A percentile compares a stretch with the other conserved stretches of the same genome.
phyloP scores from a whole-genome alignment of 129 eudicot species.

The Escallonia herrerae region DNA sequence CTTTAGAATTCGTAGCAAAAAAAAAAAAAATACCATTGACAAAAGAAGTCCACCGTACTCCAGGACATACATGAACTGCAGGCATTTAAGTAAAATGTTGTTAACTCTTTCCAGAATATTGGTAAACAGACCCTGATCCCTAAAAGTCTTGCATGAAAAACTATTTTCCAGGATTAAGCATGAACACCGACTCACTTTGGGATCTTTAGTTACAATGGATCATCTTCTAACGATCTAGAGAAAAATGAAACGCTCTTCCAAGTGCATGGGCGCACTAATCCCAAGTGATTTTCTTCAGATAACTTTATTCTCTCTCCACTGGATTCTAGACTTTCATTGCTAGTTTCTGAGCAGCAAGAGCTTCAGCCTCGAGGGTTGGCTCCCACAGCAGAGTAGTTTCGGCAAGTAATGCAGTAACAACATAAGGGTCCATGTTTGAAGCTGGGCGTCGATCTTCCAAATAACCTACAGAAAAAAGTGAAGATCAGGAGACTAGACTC shows the following conservation, averaged over 20 bases:
- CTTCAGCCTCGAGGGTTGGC: conserved; percentile 95
- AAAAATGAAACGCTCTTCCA: conserved; percentile 12
- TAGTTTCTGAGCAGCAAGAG: conserved; percentile 97
- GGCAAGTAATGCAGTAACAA: conserved; percentile 83
- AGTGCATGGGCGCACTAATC: background rate
- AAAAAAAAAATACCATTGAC: too few species aligned
- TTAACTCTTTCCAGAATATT: background rate
- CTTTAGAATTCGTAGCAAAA: too few species aligned
- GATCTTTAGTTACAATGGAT: conserved; percentile 52
- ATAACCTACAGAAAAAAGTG: conserved; percentile 47
- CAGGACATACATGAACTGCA: background rate
- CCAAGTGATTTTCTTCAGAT: conserved; percentile 8
- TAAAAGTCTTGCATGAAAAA: conserved; percentile 9
- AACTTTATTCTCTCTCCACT: background rate
- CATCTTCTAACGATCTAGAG: conserved; percentile 23
- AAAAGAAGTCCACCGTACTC: too few species aligned
- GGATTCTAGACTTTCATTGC: conserved; percentile 55
- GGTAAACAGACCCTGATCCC: background rate
- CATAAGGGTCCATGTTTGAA: conserved; percentile 99
- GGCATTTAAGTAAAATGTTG: background rate
- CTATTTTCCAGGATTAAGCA: conserved; percentile 2
- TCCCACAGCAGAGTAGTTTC: conserved; percentile 95
- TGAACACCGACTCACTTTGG: conserved; percentile 11
- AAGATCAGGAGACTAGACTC: background rate
- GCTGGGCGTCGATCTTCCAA: conserved; percentile 99